Evolutionary conservation across 768 basidiomycete genomes (phyloP), one percentile per base, ranked within the genome.

Genomic region (Boletus rufocinnamomeus): DNA sequence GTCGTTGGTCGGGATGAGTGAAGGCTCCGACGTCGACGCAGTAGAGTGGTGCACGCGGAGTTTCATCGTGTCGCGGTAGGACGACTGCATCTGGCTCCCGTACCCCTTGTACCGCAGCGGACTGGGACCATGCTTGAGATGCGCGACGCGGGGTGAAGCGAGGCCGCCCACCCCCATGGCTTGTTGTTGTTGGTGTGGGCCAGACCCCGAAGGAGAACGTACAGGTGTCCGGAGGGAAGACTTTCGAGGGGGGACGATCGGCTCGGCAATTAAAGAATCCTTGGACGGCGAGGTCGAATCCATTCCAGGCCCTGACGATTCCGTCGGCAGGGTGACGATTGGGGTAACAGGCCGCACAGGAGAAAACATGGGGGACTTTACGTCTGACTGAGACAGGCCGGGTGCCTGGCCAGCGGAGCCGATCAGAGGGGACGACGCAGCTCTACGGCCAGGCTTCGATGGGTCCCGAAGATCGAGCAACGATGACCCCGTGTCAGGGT

Each of bases 21-120:
- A 91, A n/a, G 91, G 91, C 72, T 93, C 91, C 50, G 91, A 93
- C 59, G 81, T 88, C 49, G 88, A 91, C 48, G 90, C 89, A 6
- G 82, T 83, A 38, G 87, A 85, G 40, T 85, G 85, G 57, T 87
- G 80, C n/a, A 83, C 82, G 9, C 84, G 82, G 47, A 89, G 77
- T 50, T 79, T 79, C 30, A 76, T 66, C 17, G 65, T 65, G 28
- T 80, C 79, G 17, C 76, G 74, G 54, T 75, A 77, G 13, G 72
- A 67, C 19, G 78, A 73, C 45, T 76, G 75, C 60, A 69, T 63
- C 38, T 74, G 76, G 55, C 41, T 66, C 50, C 67, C 64, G 64
- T 76, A 60, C 69, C 79, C 67, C 65, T 78, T 69, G 56, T 79
- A 74, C 64, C 80, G 78, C 52, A 82, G 62, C 19, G 82, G 80